These are phyloP conservation scores for Sarcocystis neurona DNA, from an alignment of 169 alveolate genomes.

Conservation along the genomic window DNA sequence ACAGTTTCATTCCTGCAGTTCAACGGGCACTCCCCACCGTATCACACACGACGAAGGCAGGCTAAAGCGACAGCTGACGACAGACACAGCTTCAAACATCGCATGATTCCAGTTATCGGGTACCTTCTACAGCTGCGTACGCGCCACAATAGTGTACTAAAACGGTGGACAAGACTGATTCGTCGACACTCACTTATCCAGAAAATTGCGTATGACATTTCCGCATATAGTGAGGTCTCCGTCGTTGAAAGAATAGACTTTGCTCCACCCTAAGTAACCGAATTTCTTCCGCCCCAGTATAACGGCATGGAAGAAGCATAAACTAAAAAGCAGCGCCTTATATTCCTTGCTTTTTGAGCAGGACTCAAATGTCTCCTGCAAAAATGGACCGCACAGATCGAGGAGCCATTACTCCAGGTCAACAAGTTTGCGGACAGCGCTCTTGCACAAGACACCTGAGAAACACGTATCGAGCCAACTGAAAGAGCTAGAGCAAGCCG, in stretches of 20 bases:
- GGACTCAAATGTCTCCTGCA: slow-evolving; percentile 75
- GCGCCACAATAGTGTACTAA: too few relatives aligned
- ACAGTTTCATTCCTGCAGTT: slow-evolving; percentile 82
- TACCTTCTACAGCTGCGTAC: too few relatives aligned
- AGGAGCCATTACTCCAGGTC: too few relatives aligned
- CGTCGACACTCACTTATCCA: slow-evolving; percentile 73
- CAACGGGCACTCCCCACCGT: too few relatives aligned
- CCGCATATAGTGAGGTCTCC: slow-evolving; percentile 96
- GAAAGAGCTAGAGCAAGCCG: neutral
- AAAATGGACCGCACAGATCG: slow-evolving; percentile 1
- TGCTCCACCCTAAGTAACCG: slow-evolving; percentile 96
- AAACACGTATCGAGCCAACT: neutral
- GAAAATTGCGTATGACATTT: slow-evolving; percentile 91
- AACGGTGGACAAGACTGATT: too few relatives aligned
- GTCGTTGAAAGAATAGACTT: slow-evolving; percentile 94
- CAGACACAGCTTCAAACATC: too few relatives aligned
- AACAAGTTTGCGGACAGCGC: neutral
- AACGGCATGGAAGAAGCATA: slow-evolving; percentile 95
- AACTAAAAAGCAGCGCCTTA: slow-evolving; percentile 91
- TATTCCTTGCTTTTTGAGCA: slow-evolving; percentile 89
- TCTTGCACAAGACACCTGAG: neutral
- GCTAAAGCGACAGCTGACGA: too few relatives aligned
- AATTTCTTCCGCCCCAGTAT: slow-evolving; percentile 94
- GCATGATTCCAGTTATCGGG: too few relatives aligned
- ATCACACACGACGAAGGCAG: too few relatives aligned